Conservation (phyloP, 371 early-diverging fungal genomes). For the Circinella umbellata region DNA sequence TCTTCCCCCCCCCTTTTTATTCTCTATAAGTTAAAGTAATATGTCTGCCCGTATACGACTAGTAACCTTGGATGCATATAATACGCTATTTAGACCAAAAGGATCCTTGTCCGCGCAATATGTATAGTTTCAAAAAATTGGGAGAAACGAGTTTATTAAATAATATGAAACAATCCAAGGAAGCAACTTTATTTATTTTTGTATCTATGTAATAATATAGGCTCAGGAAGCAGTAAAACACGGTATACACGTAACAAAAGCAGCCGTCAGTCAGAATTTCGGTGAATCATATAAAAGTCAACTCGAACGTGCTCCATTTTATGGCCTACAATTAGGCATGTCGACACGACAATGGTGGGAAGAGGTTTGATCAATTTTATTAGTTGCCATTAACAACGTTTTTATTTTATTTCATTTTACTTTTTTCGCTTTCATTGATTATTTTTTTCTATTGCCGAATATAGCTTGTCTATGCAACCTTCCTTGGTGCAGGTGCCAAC, state of each 20-base stretch:
- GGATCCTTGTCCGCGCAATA: constrained; percentile 37
- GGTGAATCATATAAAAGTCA: constrained; percentile 41
- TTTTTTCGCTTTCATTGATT: background rate
- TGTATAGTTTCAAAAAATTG: constrained; percentile 18
- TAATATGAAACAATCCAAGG: background rate
- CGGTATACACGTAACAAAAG: constrained; percentile 36
- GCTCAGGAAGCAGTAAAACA: constrained; percentile 44
- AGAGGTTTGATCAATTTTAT: constrained; percentile 28
- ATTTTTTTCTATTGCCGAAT: background rate
- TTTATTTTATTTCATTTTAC: background rate
- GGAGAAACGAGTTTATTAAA: background rate
- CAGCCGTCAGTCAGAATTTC: constrained; percentile 38
- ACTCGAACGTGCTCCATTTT: constrained; percentile 40
- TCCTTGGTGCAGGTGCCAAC: constrained; percentile 36
- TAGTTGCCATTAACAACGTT: constrained; percentile 3
- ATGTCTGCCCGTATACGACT: constrained; percentile 25
- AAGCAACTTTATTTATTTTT: background rate
- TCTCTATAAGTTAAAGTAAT: too few relatives aligned
- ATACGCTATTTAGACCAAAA: constrained; percentile 49
- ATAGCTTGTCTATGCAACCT: constrained; percentile 44
- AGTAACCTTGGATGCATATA: constrained; percentile 52
- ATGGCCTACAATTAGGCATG: constrained; percentile 43
- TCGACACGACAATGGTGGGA: constrained; percentile 47
- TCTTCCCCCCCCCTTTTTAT: too few relatives aligned
- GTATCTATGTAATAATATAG: constrained; percentile 19